A percentile compares a stretch with the other conserved stretches of the same genome.
These are phyloP conservation scores for Tetrapisispora arboricola DNA, from an alignment of 805 yeast genomes.

Conservation along the genomic window DNA sequence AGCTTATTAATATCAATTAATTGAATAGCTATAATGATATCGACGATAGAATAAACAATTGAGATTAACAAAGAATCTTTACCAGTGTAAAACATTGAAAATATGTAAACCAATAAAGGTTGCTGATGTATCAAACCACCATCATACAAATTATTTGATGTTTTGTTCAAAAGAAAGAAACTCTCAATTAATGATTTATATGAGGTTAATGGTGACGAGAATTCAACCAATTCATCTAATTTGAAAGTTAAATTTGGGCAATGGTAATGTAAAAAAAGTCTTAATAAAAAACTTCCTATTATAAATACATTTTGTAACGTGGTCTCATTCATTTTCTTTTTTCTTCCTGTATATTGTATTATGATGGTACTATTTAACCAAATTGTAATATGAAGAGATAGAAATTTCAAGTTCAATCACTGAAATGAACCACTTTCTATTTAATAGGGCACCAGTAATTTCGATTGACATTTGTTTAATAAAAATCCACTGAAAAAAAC, in stretches of 20 bases:
- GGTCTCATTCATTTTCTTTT: not conserved
- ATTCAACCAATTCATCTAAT: conserved; percentile 26
- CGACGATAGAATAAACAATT: conserved; percentile 47
- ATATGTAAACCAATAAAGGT: conserved; percentile 51
- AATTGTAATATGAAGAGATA: no score
- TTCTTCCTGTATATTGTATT: no score
- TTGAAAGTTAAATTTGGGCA: conserved; percentile 21
- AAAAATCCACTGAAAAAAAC: no score
- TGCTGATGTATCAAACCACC: conserved; percentile 87
- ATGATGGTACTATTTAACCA: no score
- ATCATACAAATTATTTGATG: conserved; percentile 54
- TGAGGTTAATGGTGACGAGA: conserved; percentile 29
- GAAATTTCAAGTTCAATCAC: no score
- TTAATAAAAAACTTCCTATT: conserved; percentile 1
- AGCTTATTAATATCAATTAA: conserved; percentile 39
- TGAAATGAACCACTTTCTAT: no score
- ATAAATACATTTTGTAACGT: not conserved
- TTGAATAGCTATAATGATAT: conserved; percentile 45
- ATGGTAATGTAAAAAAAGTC: conserved; percentile 13
- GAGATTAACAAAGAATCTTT: conserved; percentile 7
- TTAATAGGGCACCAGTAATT: no score
- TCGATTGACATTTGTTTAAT: no score
- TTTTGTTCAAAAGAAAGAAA: conserved; percentile 44
- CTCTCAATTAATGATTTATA: conserved; percentile 52
- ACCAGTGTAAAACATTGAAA: conserved; percentile 7